Conservation (phyloP, 345 rosid genomes). For the Erysimum cheiranthoides region DNA sequence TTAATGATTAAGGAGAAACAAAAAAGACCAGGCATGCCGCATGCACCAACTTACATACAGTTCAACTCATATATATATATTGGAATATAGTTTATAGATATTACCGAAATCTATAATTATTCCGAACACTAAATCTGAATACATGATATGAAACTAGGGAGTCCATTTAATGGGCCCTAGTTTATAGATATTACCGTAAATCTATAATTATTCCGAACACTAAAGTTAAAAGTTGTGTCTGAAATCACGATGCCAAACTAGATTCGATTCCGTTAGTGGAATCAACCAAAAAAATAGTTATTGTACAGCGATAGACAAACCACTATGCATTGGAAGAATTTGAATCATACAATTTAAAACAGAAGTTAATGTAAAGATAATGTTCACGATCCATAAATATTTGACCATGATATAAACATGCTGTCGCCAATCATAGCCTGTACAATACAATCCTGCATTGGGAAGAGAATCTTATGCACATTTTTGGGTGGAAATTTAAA, state of each 20-base stretch:
- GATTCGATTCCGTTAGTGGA: constrained; percentile 41
- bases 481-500: constrained; percentile 5
- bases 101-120: constrained; percentile 35
- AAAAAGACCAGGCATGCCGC: constrained; percentile 30
- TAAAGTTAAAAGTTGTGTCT: constrained; percentile 45
- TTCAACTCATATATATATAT: constrained; percentile 9
- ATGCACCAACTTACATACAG: constrained; percentile 38
- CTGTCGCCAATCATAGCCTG: constrained; percentile 17
- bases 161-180: too few relatives aligned
- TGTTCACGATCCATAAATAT: neutral
- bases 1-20: neutral
- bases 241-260: constrained; percentile 34
- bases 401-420: constrained; percentile 21
- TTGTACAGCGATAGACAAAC: neutral
- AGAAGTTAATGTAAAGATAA: constrained; percentile 2
- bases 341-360: neutral
- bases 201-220: constrained; percentile 37
- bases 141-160: too few relatives aligned
- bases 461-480: constrained; percentile 4
- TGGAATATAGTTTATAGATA: constrained; percentile 15
- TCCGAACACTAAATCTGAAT: constrained; percentile 40
- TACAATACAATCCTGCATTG: constrained; percentile 11
- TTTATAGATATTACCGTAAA: constrained; percentile 31
- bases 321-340: neutral
- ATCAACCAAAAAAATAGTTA: neutral